Evolutionary conservation across 768 basidiomycete genomes (phyloP).

Genomic region (Royoungia palumana): DNA sequence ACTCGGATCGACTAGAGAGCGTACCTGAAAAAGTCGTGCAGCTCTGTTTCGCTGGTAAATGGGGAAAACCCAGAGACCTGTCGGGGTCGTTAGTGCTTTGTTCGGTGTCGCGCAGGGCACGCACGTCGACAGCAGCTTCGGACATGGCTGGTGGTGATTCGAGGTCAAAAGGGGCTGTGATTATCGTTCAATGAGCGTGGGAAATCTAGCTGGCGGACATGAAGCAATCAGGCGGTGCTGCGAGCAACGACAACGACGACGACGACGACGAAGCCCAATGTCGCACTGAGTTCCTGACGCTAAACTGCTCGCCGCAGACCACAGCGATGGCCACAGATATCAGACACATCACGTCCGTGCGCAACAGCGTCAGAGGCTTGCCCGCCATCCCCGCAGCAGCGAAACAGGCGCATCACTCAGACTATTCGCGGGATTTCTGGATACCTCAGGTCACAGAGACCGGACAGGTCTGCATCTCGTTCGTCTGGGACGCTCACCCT

Average conservation of each 20-base stretch:
- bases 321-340: constrained; percentile 21
- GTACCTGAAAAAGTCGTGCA: constrained; percentile 82
- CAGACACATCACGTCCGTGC: constrained; percentile 1
- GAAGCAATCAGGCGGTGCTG: constrained; percentile 14
- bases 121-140: constrained; percentile 34
- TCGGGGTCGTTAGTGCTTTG: neutral
- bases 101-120: constrained; percentile 8
- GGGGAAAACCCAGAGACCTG: constrained; percentile 74
- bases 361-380: constrained; percentile 28
- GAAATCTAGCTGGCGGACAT: constrained; percentile 5
- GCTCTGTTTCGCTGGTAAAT: constrained; percentile 59
- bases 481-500: neutral
- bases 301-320: neutral
- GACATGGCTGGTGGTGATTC: constrained; percentile 20
- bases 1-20: neutral
- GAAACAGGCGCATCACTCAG: neutral
- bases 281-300: neutral
- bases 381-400: constrained; percentile 24
- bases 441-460: constrained; percentile 78
- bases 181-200: constrained; percentile 7
- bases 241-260: constrained; percentile 6
- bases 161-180: neutral
- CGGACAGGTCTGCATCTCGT: constrained; percentile 61
- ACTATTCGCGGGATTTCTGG: constrained; percentile 73
- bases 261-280: constrained; percentile 1